A percentile compares a stretch with the other conserved stretches of the same genome.
These are phyloP conservation scores for Leccinum uliginosum DNA, from an alignment of 768 basidiomycete genomes.

Conservation along the genomic window DNA sequence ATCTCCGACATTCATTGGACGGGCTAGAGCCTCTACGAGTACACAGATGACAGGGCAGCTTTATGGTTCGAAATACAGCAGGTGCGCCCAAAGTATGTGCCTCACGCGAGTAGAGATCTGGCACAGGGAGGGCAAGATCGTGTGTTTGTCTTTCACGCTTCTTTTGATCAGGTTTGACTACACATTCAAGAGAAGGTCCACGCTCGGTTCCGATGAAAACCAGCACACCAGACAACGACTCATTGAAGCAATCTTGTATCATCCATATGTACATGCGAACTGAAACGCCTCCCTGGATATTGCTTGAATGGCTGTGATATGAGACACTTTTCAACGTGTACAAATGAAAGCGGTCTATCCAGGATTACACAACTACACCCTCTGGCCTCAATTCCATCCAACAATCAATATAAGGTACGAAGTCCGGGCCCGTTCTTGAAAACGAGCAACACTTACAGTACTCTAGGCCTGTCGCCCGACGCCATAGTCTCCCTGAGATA, in stretches of 20 bases:
- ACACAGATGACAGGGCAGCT: background rate
- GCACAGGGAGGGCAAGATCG: background rate
- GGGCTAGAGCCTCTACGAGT: background rate
- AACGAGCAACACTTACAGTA: background rate
- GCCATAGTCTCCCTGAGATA: background rate
- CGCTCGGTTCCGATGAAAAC: background rate
- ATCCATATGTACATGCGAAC: background rate
- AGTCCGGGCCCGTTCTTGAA: background rate
- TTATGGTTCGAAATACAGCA: background rate
- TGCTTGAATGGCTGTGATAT: background rate
- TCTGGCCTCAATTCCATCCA: background rate
- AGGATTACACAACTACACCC: background rate
- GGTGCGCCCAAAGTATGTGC: background rate
- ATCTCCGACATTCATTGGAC: background rate
- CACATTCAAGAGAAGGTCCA: background rate
- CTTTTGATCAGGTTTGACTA: background rate
- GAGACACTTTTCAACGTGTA: background rate
- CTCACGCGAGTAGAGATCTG: background rate
- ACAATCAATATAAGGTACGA: constrained; percentile 3
- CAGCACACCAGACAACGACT: background rate
- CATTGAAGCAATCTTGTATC: background rate
- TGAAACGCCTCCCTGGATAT: background rate
- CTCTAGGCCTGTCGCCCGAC: background rate
- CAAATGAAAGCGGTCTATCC: background rate
- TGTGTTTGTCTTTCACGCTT: background rate